Base-by-base conservation (phyloP, 345 rosid species). In the Crucihimalaya himalaica region DNA sequence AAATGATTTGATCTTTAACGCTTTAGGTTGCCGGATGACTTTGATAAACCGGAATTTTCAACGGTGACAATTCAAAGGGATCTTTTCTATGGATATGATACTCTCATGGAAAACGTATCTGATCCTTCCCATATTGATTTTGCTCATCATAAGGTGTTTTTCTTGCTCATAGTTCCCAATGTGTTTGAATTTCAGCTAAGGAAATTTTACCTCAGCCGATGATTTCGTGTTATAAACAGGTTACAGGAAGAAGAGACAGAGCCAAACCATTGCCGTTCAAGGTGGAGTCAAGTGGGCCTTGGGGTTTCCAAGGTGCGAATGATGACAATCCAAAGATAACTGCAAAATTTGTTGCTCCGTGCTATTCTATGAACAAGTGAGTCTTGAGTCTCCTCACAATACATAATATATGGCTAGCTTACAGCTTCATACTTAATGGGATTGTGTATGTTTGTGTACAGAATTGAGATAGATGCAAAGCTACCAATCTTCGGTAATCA, bases 61-160 rank as follows among this genome's bases (percentile, higher is more conserved):
- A 76, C 92, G 0, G 97, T 94, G 74, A 89, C 92, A 5, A 91
- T 91, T 78, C 97, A 91, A 75, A 88, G 97, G 16, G 99, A 95
- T 83, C 83, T 95, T 59, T 90, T 86, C 68, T 89, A 95, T 76
- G 96, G 96, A 32, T 95, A 92, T 70, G 97, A 95, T 79, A 95
- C 97, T 58, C 93, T 94, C 21, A 89, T 95, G 97, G 99, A 95
- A 79, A 95, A 95, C 48, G 99, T 95, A 72, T 92, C 99, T 50
- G 99, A 95, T 84, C 99, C 99, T 69, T 92, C 97, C 37, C 97
- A 92, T 78, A 92, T 95, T 48, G 89, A 92, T 76, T 91, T 95
- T 73, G 97, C 98, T 56, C 98, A 94, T 86, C 99, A 94, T 82
- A 94, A 87, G 97, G 96, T 94, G 70, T 6, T 13, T 52, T 1